Conservation (phyloP, 2,329 filamentous ascomycete species). For the Fusarium nodosum region DNA sequence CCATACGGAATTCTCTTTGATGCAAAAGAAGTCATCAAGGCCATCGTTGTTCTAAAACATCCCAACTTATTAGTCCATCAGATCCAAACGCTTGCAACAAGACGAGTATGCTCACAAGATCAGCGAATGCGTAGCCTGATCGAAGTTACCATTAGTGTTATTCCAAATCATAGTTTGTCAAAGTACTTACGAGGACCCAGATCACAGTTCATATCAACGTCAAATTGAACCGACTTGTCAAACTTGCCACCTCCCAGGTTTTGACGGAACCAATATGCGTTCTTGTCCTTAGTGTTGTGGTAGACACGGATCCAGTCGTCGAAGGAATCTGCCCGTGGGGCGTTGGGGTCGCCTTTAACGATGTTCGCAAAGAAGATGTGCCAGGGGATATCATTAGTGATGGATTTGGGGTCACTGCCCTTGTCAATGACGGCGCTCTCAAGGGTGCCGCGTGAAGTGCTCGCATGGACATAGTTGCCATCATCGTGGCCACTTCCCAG, state of each 20-base stretch:
- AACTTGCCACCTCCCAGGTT: slow-evolving; percentile 2
- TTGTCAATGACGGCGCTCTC: background rate
- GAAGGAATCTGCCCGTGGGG: background rate
- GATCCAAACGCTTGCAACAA: accelerated
- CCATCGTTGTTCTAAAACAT: background rate
- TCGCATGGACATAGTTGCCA: background rate
- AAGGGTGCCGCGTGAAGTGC: background rate
- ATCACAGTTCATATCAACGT: slow-evolving; percentile 1
- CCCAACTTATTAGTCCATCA: background rate
- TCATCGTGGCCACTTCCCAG: background rate
- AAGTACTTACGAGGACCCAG: background rate
- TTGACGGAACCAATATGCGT: slow-evolving; percentile 1
- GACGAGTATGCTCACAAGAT: background rate
- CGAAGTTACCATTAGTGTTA: too few relatives aligned
- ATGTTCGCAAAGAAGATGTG: slow-evolving; percentile 6
- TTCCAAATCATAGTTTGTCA: background rate
- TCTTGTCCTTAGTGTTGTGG: slow-evolving; percentile 1
- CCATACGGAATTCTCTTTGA: background rate
- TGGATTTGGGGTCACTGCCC: background rate
- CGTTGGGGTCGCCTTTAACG: background rate
- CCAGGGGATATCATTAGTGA: slow-evolving; percentile 4
- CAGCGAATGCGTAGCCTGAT: background rate
- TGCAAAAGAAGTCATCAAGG: slow-evolving; percentile 4
- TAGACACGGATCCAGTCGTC: slow-evolving; percentile 8
- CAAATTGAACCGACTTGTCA: background rate